Percentiles rank a stretch among this genome's conserved stretches.
These are phyloP conservation scores for Penicillium mononematosum DNA, from an alignment of 495 filamentous ascomycete species.

Conservation along the genomic window DNA sequence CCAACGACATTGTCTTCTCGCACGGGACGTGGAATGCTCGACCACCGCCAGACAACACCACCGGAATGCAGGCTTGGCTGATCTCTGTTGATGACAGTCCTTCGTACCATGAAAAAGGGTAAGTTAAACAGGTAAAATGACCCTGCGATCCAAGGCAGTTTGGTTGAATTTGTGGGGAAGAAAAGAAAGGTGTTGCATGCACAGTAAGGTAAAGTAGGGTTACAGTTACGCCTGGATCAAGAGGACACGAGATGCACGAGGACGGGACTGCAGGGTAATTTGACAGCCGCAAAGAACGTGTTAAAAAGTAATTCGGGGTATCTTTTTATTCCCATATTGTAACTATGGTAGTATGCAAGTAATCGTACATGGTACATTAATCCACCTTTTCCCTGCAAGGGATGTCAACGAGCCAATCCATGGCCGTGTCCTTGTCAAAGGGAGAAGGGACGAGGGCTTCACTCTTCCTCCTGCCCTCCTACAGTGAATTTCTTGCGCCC, in stretches of 20 bases:
- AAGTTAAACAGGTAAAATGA: constrained; percentile 16
- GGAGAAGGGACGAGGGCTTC: constrained; percentile 42
- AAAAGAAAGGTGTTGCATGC: constrained; percentile 9
- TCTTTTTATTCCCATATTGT: constrained; percentile 23
- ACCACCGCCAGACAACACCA: constrained; percentile 18
- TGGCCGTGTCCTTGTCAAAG: constrained; percentile 31
- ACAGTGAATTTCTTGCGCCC: constrained; percentile 87
- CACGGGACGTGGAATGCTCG: constrained; percentile 30
- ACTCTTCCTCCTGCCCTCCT: constrained; percentile 67
- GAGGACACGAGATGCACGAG: constrained; percentile 30
- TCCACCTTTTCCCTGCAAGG: constrained; percentile 39
- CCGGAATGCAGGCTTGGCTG: constrained; percentile 40
- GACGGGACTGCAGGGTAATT: constrained; percentile 31
- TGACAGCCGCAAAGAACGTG: constrained; percentile 48
- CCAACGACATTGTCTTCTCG: constrained; percentile 29
- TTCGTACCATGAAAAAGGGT: constrained; percentile 8
- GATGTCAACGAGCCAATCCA: constrained; percentile 27
- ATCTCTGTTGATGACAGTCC: constrained; percentile 13
- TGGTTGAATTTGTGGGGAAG: constrained; percentile 16
- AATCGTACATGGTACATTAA: constrained; percentile 32
- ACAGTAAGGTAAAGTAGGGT: constrained; percentile 18
- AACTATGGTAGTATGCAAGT: constrained; percentile 25
- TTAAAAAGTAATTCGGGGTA: constrained; percentile 27
- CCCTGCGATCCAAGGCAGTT: constrained; percentile 23
- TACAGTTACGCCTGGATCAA: constrained; percentile 23